phyloP scores from a whole-genome alignment of 2,329 filamentous ascomycete genomes.

The Chrysosporium keratinophilum region DNA sequence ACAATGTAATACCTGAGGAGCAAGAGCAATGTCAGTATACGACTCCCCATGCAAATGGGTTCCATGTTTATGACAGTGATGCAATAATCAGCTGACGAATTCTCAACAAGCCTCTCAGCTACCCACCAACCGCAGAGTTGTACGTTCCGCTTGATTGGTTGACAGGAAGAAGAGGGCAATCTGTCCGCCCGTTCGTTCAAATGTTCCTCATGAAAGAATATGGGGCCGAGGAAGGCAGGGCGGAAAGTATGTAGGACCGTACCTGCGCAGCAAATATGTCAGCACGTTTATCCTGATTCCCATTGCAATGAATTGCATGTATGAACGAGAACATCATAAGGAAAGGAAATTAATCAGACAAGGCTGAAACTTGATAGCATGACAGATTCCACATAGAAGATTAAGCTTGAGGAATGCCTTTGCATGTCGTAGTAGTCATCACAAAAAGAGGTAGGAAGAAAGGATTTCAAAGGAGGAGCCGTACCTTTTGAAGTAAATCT shows the following conservation, averaged over 20 bases:
- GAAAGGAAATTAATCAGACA: constrained; percentile 45
- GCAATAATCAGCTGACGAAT: constrained; percentile 50
- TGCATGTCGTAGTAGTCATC: constrained; percentile 54
- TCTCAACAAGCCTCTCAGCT: constrained; percentile 55
- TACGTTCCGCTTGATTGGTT: constrained; percentile 50
- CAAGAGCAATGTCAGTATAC: constrained; percentile 22
- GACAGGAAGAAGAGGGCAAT: constrained; percentile 43
- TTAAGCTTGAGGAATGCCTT: constrained; percentile 62
- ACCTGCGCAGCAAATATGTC: constrained; percentile 11
- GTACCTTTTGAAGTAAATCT: constrained; percentile 36
- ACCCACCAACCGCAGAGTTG: constrained; percentile 50
- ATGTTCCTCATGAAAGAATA: constrained; percentile 45
- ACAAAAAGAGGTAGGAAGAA: constrained; percentile 32
- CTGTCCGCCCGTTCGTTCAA: constrained; percentile 62
- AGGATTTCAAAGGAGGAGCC: constrained; percentile 12
- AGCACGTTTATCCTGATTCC: constrained; percentile 17
- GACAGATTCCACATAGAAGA: constrained; percentile 54
- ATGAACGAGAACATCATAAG: constrained; percentile 14
- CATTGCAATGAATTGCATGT: constrained; percentile 21
- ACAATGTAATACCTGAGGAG: constrained; percentile 1
- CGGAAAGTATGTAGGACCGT: constrained; percentile 2
- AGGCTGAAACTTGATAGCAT: constrained; percentile 56
- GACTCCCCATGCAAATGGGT: neutral
- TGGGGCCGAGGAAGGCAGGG: constrained; percentile 14
- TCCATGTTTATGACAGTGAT: constrained; percentile 15